These are phyloP conservation scores for Aspergillus hancockii DNA, from an alignment of 495 filamentous ascomycete genomes.

Conservation along the genomic window DNA sequence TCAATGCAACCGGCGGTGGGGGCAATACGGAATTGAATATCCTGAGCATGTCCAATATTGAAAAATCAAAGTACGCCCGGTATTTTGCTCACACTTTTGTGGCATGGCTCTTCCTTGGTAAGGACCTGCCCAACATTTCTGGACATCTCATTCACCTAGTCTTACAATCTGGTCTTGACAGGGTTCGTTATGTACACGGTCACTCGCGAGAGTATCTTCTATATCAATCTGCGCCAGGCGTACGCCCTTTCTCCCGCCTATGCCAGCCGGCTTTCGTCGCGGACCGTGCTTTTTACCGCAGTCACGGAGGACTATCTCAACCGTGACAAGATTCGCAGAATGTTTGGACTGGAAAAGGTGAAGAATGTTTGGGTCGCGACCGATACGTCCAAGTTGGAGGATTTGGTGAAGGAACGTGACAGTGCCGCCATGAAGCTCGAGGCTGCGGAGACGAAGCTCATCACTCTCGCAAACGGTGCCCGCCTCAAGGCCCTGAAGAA, in stretches of 20 bases:
- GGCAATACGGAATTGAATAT: conserved; percentile 69
- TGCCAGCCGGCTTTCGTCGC: conserved; percentile 85
- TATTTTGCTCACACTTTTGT: conserved; percentile 78
- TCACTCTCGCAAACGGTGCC: conserved; percentile 76
- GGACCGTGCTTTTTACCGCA: conserved; percentile 88
- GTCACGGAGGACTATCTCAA: conserved; percentile 76
- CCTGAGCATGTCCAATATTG: conserved; percentile 74
- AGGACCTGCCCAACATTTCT: conserved; percentile 11
- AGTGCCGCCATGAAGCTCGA: conserved; percentile 83
- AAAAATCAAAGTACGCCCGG: conserved; percentile 51
- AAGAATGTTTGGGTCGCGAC: conserved; percentile 85
- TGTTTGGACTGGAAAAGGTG: conserved; percentile 74
- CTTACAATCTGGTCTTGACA: conserved; percentile 22
- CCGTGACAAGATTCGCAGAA: conserved; percentile 68
- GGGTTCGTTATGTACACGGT: conserved; percentile 86
- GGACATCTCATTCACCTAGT: neutral
- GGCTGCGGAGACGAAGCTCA: conserved; percentile 83
- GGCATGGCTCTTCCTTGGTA: conserved; percentile 73
- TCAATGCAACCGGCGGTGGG: conserved; percentile 74
- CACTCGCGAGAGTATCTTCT: conserved; percentile 89
- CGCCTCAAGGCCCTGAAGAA: conserved; percentile 78
- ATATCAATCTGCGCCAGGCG: conserved; percentile 93
- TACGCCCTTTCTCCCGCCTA: conserved; percentile 88
- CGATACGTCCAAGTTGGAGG: conserved; percentile 77
- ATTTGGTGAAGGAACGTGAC: conserved; percentile 83